Evolutionary conservation across 2,329 filamentous ascomycete species (phyloP).

Genomic region (Beauveria asiatica): DNA sequence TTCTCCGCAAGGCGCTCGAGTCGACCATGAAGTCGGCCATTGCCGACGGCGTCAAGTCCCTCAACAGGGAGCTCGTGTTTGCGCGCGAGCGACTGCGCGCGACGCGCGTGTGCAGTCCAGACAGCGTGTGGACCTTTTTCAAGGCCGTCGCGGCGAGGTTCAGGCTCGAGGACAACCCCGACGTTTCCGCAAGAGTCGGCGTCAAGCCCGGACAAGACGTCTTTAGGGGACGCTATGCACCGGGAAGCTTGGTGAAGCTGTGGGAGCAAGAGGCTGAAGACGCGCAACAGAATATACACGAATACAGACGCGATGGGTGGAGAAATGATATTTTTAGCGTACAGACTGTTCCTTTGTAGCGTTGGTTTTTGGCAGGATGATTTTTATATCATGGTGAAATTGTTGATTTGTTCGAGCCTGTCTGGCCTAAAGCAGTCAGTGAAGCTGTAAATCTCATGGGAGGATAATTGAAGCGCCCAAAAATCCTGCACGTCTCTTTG

Average conservation of each 20-base stretch:
- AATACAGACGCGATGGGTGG: conserved; percentile 66
- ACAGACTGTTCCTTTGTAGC: neutral
- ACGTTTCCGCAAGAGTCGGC: conserved; percentile 66
- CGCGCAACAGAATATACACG: conserved; percentile 66
- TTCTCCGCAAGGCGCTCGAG: conserved; percentile 73
- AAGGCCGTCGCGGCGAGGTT: conserved; percentile 73
- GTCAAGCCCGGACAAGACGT: conserved; percentile 50
- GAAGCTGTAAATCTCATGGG: too few relatives aligned
- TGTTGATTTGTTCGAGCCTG: too few relatives aligned
- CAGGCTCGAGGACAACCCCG: conserved; percentile 62
- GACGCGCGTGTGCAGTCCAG: conserved; percentile 69
- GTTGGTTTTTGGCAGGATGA: neutral
- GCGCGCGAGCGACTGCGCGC: conserved; percentile 80
- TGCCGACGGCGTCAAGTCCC: conserved; percentile 56
- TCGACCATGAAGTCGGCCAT: conserved; percentile 66
- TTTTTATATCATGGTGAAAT: neutral
- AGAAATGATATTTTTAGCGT: conserved; percentile 73
- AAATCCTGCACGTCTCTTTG: too few relatives aligned
- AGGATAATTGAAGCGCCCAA: too few relatives aligned
- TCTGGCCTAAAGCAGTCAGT: too few relatives aligned
- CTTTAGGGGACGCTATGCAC: conserved; percentile 80
- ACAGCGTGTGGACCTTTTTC: conserved; percentile 73
- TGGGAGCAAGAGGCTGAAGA: conserved; percentile 72
- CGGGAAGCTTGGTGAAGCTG: conserved; percentile 80
- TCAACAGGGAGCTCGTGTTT: conserved; percentile 80